Conservation (phyloP, 176 grass and related monocot species). For the Eleusine indica region DNA sequence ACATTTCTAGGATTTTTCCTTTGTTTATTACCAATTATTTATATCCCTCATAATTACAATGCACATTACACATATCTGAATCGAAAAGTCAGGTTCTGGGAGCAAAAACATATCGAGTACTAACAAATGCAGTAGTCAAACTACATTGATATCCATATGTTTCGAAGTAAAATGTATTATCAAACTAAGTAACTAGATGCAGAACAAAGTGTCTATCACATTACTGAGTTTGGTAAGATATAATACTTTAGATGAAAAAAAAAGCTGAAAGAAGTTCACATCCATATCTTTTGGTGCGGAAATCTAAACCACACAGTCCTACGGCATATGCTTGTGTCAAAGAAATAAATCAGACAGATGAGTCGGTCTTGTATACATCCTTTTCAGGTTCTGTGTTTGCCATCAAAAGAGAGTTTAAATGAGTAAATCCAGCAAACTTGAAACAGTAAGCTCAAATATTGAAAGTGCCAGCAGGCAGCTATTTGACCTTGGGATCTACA, state of each 20-base stretch:
- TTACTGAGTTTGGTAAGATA: background rate
- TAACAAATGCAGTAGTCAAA: background rate
- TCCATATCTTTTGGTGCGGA: too few relatives aligned
- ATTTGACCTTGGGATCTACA: background rate
- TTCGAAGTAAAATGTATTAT: background rate
- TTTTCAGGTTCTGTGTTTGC: background rate
- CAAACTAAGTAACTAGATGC: background rate
- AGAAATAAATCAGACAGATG: too few relatives aligned
- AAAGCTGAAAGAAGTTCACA: too few relatives aligned
- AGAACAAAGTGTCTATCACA: background rate
- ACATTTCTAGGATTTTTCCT: slow-evolving; percentile 20
- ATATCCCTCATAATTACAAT: background rate
- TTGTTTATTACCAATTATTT: slow-evolving; percentile 10
- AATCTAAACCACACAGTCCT: too few relatives aligned
- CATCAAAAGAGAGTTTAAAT: background rate
- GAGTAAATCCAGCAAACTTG: background rate
- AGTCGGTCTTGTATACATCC: background rate
- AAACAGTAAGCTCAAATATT: background rate
- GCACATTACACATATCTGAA: background rate
- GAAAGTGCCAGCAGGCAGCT: background rate
- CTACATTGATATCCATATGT: background rate
- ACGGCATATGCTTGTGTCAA: too few relatives aligned
- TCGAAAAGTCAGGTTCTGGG: background rate
- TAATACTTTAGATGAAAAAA: too few relatives aligned
- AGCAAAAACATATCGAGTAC: background rate